phyloP scores from a whole-genome alignment of 192 early-diverging fungal genomes.

The Entomortierella beljakovae region DNA sequence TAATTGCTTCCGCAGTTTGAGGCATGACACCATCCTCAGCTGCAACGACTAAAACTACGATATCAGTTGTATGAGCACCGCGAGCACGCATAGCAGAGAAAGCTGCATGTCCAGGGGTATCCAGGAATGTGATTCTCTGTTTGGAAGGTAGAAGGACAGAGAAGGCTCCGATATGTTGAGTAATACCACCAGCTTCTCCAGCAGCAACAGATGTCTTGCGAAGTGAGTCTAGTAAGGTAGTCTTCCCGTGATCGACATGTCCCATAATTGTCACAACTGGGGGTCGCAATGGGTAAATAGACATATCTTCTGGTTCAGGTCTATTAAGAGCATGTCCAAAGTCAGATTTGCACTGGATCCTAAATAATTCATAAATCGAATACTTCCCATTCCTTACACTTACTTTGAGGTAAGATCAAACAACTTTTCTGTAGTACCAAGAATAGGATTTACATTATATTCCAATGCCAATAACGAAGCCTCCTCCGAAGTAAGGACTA shows the following conservation, averaged over 20 bases:
- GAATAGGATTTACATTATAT: conserved; percentile 87
- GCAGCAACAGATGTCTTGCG: conserved; percentile 92
- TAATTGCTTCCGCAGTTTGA: conserved; percentile 95
- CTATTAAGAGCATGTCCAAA: conserved; percentile 26
- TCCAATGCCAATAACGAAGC: conserved; percentile 89
- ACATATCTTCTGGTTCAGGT: conserved; percentile 79
- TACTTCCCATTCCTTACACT: not conserved
- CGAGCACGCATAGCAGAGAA: conserved; percentile 95
- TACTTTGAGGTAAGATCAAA: conserved; percentile 72
- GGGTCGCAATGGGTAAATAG: conserved; percentile 77
- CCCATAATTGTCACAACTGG: conserved; percentile 99
- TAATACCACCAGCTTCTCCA: conserved; percentile 96
- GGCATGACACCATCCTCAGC: conserved; percentile 99
- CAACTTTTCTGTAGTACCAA: conserved; percentile 62
- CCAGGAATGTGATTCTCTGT: conserved; percentile 91
- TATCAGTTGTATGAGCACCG: conserved; percentile 94
- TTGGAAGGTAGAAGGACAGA: conserved; percentile 76
- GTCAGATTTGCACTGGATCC: not conserved
- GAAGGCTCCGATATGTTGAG: conserved; percentile 99
- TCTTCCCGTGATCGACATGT: conserved; percentile 98
- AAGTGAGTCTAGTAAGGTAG: conserved; percentile 91
- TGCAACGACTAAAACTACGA: conserved; percentile 96
- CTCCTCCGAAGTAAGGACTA: conserved; percentile 85
- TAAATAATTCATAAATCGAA: no score
- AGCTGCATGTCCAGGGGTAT: conserved; percentile 97